phyloP scores from a whole-genome alignment of 148 eudicot genomes.

The Amaranthus hypochondriacus region DNA sequence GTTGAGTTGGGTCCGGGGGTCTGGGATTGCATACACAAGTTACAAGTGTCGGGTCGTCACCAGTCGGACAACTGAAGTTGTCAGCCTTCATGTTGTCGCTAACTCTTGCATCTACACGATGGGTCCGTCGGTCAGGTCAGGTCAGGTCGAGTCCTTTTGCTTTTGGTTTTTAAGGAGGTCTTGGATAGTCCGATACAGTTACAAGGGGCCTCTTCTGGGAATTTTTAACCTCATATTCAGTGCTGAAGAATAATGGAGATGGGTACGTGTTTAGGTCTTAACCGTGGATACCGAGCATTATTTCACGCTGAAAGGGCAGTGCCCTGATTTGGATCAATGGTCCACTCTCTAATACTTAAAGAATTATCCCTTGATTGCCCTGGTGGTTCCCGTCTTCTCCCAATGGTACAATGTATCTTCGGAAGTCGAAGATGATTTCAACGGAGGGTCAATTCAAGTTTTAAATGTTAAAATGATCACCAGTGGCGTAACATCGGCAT shows the following conservation, averaged over 20 bases:
- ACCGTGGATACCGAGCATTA: constrained; percentile 10
- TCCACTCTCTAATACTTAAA: constrained; percentile 16
- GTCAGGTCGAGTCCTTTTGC: constrained; percentile 21
- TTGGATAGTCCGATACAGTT: constrained; percentile 8
- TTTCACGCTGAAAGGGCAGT: constrained; percentile 1
- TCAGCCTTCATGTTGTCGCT: constrained; percentile 53
- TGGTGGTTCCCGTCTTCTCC: constrained; percentile 14
- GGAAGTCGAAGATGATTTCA: constrained; percentile 14
- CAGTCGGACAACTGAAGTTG: constrained; percentile 58
- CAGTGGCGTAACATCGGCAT: constrained; percentile 10
- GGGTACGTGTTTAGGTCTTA: constrained; percentile 10
- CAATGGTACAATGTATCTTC: constrained; percentile 5
- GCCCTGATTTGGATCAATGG: constrained; percentile 13
- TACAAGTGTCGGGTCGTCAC: constrained; percentile 54
- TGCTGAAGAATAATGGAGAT: constrained; percentile 14
- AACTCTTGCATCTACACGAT: constrained; percentile 48
- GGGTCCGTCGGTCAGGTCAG: constrained; percentile 13
- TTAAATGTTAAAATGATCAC: constrained; percentile 10
- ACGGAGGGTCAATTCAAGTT: constrained; percentile 13
- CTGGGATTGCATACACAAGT: constrained; percentile 50
- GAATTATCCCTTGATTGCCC: constrained; percentile 5
- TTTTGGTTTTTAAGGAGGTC: constrained; percentile 15
- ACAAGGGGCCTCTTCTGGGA: constrained; percentile 8
- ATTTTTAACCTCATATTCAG: constrained; percentile 13
- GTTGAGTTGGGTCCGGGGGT: constrained; percentile 52